Percentiles rank a stretch among this genome's conserved stretches.
Conservation (phyloP, 1,284 basidiomycete species). For the Paramarasmius palmivorus region DNA sequence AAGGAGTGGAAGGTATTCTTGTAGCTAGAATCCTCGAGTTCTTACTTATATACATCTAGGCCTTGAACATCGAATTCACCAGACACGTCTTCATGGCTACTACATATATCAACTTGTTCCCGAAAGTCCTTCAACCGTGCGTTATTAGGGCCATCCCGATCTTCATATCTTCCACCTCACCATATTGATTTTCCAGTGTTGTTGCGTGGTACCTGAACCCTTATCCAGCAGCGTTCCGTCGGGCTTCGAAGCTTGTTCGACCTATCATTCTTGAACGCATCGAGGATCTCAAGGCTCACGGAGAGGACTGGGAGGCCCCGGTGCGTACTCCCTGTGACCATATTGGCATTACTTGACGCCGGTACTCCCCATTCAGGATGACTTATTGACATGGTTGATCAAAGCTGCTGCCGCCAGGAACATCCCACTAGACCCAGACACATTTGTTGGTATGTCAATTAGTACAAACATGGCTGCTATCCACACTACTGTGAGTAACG, state of each 20-base stretch:
- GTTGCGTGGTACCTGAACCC: constrained; percentile 10
- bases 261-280: constrained; percentile 42
- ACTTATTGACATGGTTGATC: constrained; percentile 37
- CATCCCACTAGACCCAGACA: constrained; percentile 20
- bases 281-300: constrained; percentile 33
- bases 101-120: background rate
- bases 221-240: constrained; percentile 11
- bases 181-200: constrained; percentile 1
- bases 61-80: background rate
- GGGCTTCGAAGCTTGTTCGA: constrained; percentile 28
- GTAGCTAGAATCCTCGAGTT: background rate
- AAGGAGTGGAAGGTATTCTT: constrained; percentile 1
- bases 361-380: constrained; percentile 26
- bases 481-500: constrained; percentile 24
- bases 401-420: constrained; percentile 22
- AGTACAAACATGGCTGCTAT: constrained; percentile 36
- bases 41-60: background rate
- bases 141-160: background rate
- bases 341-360: background rate
- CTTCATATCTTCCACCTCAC: background rate
- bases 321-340: constrained; percentile 20
- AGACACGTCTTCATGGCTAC: background rate
- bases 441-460: constrained; percentile 30
- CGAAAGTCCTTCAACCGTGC: background rate
- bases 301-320: constrained; percentile 37